These are phyloP conservation scores for Acacia pycnantha DNA, from an alignment of 331 rosid species.

Conservation along the genomic window DNA sequence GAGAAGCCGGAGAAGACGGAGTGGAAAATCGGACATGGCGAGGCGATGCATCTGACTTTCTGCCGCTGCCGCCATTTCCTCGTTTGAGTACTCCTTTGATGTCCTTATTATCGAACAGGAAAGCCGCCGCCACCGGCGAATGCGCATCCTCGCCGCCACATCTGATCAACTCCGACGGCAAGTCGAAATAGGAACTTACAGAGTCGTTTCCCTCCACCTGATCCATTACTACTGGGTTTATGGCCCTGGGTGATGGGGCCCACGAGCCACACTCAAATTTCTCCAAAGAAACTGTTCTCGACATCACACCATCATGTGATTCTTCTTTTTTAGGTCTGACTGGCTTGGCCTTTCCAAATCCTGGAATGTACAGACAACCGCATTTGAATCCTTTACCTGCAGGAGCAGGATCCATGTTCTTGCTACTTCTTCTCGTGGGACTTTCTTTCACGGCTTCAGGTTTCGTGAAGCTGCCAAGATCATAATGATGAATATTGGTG, in stretches of 20 bases:
- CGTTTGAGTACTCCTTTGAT: constrained; percentile 51
- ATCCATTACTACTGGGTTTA: constrained; percentile 34
- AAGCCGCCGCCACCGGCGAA: constrained; percentile 62
- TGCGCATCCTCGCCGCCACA: constrained; percentile 49
- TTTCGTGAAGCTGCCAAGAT: constrained; percentile 30
- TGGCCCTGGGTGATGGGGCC: constrained; percentile 54
- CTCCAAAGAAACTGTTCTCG: constrained; percentile 72
- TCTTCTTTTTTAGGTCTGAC: constrained; percentile 44
- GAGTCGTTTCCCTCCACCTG: constrained; percentile 44
- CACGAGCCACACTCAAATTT: constrained; percentile 91
- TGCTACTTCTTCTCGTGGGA: constrained; percentile 26
- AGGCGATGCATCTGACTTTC: constrained; percentile 50
- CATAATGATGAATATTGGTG: background rate
- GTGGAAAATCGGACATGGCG: constrained; percentile 57
- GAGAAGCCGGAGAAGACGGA: constrained; percentile 46
- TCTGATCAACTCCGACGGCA: constrained; percentile 73
- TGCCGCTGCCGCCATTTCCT: background rate
- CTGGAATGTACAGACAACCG: constrained; percentile 75
- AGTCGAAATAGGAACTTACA: constrained; percentile 59
- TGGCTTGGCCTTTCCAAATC: constrained; percentile 58
- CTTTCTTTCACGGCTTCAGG: constrained; percentile 36
- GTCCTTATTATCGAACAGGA: constrained; percentile 54
- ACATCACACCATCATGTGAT: constrained; percentile 38
- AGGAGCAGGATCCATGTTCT: constrained; percentile 14
- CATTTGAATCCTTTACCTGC: constrained; percentile 51